Percentiles rank a stretch among this genome's conserved stretches.
These are phyloP conservation scores for Rhododendron henanense DNA, from an alignment of 148 eudicot genomes.

Conservation along the genomic window DNA sequence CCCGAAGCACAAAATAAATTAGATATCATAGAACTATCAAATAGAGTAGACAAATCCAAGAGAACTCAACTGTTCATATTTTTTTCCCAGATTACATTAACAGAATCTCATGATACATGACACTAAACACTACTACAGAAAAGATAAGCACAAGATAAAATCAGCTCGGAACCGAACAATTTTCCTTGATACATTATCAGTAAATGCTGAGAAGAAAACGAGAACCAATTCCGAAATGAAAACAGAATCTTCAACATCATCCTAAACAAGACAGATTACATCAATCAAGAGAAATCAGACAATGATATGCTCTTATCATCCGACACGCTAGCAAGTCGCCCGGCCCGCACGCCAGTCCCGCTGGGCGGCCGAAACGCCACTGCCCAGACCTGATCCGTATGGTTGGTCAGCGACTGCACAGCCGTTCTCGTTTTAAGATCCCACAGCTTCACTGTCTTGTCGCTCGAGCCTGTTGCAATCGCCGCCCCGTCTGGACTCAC, in stretches of 20 bases:
- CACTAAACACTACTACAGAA: neutral
- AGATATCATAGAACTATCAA: too few species aligned
- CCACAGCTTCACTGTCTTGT: slow-evolving; percentile 82
- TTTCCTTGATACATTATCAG: neutral
- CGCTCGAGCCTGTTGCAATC: slow-evolving; percentile 89
- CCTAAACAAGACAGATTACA: neutral
- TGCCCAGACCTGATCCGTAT: slow-evolving; percentile 88
- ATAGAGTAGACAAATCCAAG: too few species aligned
- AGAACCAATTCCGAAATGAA: neutral
- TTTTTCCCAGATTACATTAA: neutral
- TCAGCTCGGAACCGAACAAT: neutral
- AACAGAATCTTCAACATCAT: neutral
- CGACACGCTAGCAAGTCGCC: slow-evolving; percentile 84
- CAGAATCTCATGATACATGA: neutral
- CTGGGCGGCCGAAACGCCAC: slow-evolving; percentile 79
- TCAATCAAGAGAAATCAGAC: slow-evolving; percentile 59
- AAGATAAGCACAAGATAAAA: neutral
- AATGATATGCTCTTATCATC: slow-evolving; percentile 86
- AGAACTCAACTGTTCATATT: too few species aligned
- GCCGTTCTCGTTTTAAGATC: slow-evolving; percentile 88
- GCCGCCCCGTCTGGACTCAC: slow-evolving; percentile 82
- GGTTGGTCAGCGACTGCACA: slow-evolving; percentile 70
- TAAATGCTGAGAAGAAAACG: neutral
- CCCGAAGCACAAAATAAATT: too few species aligned
- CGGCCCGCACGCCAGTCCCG: slow-evolving; percentile 46